These are phyloP conservation scores for Helianthus annuus DNA, from an alignment of 129 eudicot genomes.

Conservation along the genomic window HanXRQr2.0-SUNRISE NC_035447.2:140196653-140197152, in stretches of 20 bases:
- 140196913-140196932: conserved; percentile 66
- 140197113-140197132: conserved; percentile 14
- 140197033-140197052: conserved; percentile 84
- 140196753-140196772: conserved; percentile 81
- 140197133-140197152: conserved; percentile 20
- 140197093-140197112: neutral
- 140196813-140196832: neutral
- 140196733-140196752: conserved; percentile 91
- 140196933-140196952: conserved; percentile 67
- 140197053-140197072: conserved; percentile 64
- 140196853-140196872: conserved; percentile 73
- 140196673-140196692: conserved; percentile 93
- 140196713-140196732: conserved; percentile 92
- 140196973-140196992: conserved; percentile 52
- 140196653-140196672: conserved; percentile 95
- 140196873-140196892: conserved; percentile 89
- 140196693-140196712: conserved; percentile 77
- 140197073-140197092: conserved; percentile 41
- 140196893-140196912: conserved; percentile 99
- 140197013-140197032: conserved; percentile 95
- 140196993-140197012: conserved; percentile 85
- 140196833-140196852: conserved; percentile 62
- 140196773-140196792: conserved; percentile 55
- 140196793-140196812: neutral
- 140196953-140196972: conserved; percentile 74